Evolutionary conservation across 164 flowering plant genomes (phyloP).

Genomic region (Macadamia tetraphylla): DNA sequence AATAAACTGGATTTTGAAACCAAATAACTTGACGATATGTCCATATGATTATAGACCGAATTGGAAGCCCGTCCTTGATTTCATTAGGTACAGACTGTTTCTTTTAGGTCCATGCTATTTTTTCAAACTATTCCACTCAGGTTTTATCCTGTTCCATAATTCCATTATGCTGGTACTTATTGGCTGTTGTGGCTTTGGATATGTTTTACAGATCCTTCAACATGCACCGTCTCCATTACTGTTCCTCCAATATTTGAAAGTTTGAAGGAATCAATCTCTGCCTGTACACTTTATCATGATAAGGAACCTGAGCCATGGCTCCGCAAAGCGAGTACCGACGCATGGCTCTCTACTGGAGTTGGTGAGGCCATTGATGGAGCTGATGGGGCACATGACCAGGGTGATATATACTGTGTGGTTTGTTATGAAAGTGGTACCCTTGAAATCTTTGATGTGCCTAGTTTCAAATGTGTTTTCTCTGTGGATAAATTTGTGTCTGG

Average conservation of each 20-base stretch:
- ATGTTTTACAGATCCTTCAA: slow-evolving; percentile 61
- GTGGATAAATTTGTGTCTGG: slow-evolving; percentile 79
- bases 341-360: slow-evolving; percentile 93
- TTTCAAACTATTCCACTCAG: too few species aligned
- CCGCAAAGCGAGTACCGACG: slow-evolving; percentile 87
- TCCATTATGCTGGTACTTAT: too few species aligned
- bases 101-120: too few species aligned
- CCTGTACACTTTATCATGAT: slow-evolving; percentile 94
- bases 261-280: slow-evolving; percentile 47
- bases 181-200: slow-evolving; percentile 1
- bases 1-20: too few species aligned
- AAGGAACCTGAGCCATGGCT: slow-evolving; percentile 98
- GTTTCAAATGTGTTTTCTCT: slow-evolving; percentile 73
- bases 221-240: slow-evolving; percentile 62
- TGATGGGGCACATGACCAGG: slow-evolving; percentile 85
- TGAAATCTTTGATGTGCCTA: slow-evolving; percentile 93
- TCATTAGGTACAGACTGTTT: too few species aligned
- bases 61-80: too few species aligned
- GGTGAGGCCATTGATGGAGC: slow-evolving; percentile 83
- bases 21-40: too few species aligned
- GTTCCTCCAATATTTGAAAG: slow-evolving; percentile 60
- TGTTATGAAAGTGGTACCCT: slow-evolving; percentile 82
- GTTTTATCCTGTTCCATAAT: too few species aligned
- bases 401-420: slow-evolving; percentile 86
- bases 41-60: too few species aligned